Conservation (phyloP, 164 flowering plant genomes). For the Sextonia rubra region DNA sequence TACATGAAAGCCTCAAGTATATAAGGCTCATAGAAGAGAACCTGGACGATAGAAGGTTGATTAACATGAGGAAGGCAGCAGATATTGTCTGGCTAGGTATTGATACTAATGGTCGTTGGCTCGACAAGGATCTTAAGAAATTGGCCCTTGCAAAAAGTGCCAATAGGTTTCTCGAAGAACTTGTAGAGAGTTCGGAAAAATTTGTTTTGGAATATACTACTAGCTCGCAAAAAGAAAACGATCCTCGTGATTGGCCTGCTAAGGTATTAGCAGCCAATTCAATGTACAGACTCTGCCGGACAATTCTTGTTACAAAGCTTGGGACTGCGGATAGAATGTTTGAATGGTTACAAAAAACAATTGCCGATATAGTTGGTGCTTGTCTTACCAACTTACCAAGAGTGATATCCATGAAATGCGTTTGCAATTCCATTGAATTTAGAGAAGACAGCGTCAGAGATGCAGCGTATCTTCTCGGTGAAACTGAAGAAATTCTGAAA, state of each 20-base stretch:
- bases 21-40: slow-evolving; percentile 35
- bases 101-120: slow-evolving; percentile 1
- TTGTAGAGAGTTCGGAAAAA: not conserved
- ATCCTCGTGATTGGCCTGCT: not conserved
- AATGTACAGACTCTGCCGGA: not conserved
- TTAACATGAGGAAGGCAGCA: slow-evolving; percentile 32
- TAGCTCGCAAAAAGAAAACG: too few relatives aligned
- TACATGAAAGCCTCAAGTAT: slow-evolving; percentile 41
- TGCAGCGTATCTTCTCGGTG: not conserved
- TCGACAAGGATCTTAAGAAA: not conserved
- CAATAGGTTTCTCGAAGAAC: not conserved
- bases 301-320: not conserved
- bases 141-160: not conserved
- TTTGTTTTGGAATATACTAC: not conserved
- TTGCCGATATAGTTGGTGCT: slow-evolving; percentile 3
- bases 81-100: not conserved
- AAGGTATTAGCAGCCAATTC: slow-evolving; percentile 3
- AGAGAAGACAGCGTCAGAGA: not conserved
- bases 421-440: not conserved
- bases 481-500: not conserved
- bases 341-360: not conserved
- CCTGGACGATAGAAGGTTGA: slow-evolving; percentile 25
- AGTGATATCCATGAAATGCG: not conserved
- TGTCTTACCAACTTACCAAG: slow-evolving; percentile 1
- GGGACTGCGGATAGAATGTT: not conserved